Evolutionary conservation across 2,329 filamentous ascomycete species (phyloP).

Genomic region (Penicillium concentricum): DNA sequence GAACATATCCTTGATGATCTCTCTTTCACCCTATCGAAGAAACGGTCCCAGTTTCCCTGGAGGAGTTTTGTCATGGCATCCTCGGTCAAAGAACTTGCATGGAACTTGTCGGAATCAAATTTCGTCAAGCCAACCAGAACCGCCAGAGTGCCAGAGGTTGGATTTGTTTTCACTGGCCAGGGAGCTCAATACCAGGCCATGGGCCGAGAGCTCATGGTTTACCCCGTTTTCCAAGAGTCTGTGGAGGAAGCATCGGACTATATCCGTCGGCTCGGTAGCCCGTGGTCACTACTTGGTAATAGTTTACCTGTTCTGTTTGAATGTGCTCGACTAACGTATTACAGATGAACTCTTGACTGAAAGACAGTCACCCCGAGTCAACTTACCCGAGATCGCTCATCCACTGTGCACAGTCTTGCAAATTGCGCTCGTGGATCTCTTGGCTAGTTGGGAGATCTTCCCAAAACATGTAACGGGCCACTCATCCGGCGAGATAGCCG

Average conservation of each 20-base stretch:
- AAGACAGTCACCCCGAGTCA: constrained; percentile 19
- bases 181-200: constrained; percentile 39
- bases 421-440: constrained; percentile 31
- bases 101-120: constrained; percentile 14
- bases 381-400: constrained; percentile 29
- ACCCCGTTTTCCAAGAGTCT: constrained; percentile 21
- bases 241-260: constrained; percentile 25
- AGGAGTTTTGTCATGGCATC: constrained; percentile 18
- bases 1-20: constrained; percentile 19
- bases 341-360: constrained; percentile 27
- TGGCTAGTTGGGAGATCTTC: constrained; percentile 24
- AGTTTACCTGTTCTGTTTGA: background rate
- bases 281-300: constrained; percentile 24
- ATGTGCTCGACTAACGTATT: background rate
- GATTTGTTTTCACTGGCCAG: constrained; percentile 42
- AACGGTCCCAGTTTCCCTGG: constrained; percentile 16
- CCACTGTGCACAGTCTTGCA: constrained; percentile 32
- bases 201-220: constrained; percentile 32
- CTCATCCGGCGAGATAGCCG: constrained; percentile 41
- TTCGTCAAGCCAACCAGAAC: constrained; percentile 12
- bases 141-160: constrained; percentile 15
- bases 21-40: constrained; percentile 24
- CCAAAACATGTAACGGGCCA: constrained; percentile 30
- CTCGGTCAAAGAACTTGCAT: constrained; percentile 14
- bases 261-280: constrained; percentile 25